phyloP scores from a whole-genome alignment of 139 green algal genomes.

The Zygnema circumcarinatum region DNA sequence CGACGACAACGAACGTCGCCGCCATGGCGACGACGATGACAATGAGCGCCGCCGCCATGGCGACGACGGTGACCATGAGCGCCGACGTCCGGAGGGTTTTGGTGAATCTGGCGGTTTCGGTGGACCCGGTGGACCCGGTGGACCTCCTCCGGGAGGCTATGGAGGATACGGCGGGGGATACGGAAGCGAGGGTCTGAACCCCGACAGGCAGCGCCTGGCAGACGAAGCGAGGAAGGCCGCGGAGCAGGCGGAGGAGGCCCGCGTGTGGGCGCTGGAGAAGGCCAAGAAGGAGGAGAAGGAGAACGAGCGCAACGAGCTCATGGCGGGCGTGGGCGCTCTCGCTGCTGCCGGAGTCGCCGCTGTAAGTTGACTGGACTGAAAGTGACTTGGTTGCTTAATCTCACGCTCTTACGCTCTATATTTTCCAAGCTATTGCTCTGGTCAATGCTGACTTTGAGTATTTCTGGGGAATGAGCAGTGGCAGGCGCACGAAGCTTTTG shows the following conservation, averaged over 20 bases:
- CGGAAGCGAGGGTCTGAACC: neutral
- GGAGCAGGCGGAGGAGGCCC: neutral
- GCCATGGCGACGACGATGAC: neutral
- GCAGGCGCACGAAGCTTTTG: neutral
- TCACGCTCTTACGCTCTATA: too few relatives aligned
- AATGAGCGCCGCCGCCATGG: neutral
- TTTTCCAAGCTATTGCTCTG: too few relatives aligned
- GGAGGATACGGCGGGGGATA: neutral
- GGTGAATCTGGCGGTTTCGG: too few relatives aligned
- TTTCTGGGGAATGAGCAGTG: neutral
- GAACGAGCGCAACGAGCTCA: neutral
- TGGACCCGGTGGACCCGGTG: neutral
- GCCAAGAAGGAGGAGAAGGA: neutral
- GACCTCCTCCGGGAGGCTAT: neutral
- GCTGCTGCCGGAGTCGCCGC: neutral
- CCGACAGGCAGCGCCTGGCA: neutral
- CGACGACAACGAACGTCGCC: neutral
- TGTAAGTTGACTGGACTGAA: too few relatives aligned
- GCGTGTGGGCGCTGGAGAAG: neutral
- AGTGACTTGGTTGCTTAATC: too few relatives aligned
- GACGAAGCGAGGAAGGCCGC: neutral
- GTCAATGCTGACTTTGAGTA: too few relatives aligned
- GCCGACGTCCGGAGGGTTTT: too few relatives aligned
- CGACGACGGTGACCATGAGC: neutral
- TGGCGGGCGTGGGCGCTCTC: neutral